Evolutionary conservation across 164 flowering plant genomes (phyloP).

Genomic region (Nelumbo lutea): DNA sequence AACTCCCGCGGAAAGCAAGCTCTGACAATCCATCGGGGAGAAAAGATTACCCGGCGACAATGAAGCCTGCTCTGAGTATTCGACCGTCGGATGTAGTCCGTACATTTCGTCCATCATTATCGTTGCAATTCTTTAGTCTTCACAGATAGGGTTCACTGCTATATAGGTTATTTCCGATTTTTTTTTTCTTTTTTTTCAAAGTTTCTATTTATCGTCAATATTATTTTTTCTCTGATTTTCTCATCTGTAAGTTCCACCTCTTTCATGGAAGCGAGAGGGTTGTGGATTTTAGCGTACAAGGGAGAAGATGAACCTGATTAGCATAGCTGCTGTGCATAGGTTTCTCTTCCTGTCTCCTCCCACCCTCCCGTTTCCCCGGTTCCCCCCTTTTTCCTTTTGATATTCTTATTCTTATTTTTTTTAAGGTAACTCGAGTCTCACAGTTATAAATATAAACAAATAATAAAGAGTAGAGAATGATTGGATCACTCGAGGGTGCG

Average conservation of each 20-base stretch:
- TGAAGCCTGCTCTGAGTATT: slow-evolving; percentile 1
- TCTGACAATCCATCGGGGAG: slow-evolving; percentile 6
- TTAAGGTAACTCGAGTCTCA: too few species aligned
- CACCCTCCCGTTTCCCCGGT: not conserved
- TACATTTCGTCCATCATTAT: slow-evolving; percentile 28
- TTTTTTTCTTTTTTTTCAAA: too few species aligned
- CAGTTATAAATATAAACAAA: too few species aligned
- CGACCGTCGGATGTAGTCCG: slow-evolving; percentile 15
- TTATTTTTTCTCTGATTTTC: not conserved
- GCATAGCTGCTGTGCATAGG: not conserved
- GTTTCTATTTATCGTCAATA: not conserved
- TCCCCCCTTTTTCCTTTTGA: too few species aligned
- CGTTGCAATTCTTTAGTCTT: not conserved
- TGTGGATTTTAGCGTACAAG: slow-evolving; percentile 33
- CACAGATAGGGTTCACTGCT: not conserved
- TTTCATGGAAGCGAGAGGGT: not conserved
- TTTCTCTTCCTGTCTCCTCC: not conserved
- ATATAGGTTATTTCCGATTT: not conserved
- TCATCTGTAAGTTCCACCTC: too few species aligned
- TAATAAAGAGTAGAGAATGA: too few species aligned
- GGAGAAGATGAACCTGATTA: slow-evolving; percentile 10
- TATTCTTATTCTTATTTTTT: too few species aligned
- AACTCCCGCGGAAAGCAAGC: not conserved
- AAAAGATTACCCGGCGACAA: slow-evolving; percentile 1
- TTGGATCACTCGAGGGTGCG: too few species aligned